Conservation (phyloP, 2,329 filamentous ascomycete species). For the Arthrobotrys megalospora region DNA sequence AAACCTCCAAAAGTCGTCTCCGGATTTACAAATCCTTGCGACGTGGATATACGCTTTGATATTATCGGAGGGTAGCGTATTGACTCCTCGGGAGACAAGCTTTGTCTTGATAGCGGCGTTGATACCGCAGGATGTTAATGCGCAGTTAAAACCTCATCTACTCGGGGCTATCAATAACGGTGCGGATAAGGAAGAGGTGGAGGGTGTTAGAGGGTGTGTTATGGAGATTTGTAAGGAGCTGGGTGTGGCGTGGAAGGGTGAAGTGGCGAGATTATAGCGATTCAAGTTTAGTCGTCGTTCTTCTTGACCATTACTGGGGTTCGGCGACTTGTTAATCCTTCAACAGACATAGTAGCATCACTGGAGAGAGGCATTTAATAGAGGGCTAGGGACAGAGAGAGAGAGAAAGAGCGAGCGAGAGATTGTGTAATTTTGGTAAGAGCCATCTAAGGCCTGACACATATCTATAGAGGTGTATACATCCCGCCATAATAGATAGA, state of each 20-base stretch:
- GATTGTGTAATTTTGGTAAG: no score
- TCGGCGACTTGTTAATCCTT: background rate
- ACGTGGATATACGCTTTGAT: slow-evolving; percentile 71
- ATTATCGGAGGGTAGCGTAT: slow-evolving; percentile 70
- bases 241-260: slow-evolving; percentile 64
- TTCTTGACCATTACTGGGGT: background rate
- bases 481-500: background rate
- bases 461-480: no score
- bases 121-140: slow-evolving; percentile 72
- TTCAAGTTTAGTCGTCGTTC: slow-evolving; percentile 8
- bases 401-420: no score
- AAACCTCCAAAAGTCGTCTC: slow-evolving; percentile 70
- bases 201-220: slow-evolving; percentile 70
- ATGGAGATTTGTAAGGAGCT: slow-evolving; percentile 70
- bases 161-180: slow-evolving; percentile 71
- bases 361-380: no score
- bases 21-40: slow-evolving; percentile 71
- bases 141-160: slow-evolving; percentile 72
- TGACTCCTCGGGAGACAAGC: slow-evolving; percentile 71
- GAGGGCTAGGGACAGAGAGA: no score
- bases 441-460: no score
- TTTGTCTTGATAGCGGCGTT: slow-evolving; percentile 71
- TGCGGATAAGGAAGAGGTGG: slow-evolving; percentile 70
- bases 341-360: no score
- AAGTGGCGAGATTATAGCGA: slow-evolving; percentile 51